These are phyloP conservation scores for Ophiosphaerella korrae DNA, from an alignment of 2,329 filamentous ascomycete species.

Conservation along the genomic window DNA sequence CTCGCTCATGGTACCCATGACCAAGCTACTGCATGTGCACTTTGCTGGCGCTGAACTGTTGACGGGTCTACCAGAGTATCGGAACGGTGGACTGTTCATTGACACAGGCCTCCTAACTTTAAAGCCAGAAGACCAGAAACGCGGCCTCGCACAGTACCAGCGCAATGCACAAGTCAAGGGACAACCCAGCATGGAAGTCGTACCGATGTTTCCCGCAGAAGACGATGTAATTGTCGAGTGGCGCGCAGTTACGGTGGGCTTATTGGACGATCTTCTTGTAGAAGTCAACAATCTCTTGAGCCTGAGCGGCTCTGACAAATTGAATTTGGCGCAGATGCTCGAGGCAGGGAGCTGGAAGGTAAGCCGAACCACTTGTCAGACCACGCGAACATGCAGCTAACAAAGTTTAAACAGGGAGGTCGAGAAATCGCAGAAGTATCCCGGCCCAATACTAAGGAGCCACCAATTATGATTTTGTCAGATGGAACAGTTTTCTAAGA, in stretches of 20 bases:
- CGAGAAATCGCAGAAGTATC: slow-evolving; percentile 95
- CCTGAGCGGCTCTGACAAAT: slow-evolving; percentile 69
- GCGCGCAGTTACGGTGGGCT: slow-evolving; percentile 75
- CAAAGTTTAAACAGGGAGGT: slow-evolving; percentile 67
- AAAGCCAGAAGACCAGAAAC: slow-evolving; percentile 70
- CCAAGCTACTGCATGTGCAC: slow-evolving; percentile 76
- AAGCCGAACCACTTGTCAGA: slow-evolving; percentile 38
- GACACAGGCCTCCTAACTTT: slow-evolving; percentile 81
- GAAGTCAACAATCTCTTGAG: slow-evolving; percentile 72
- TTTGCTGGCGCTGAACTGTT: slow-evolving; percentile 83
- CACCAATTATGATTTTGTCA: slow-evolving; percentile 93
- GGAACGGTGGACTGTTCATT: slow-evolving; percentile 87
- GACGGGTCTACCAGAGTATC: slow-evolving; percentile 88
- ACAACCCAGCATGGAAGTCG: slow-evolving; percentile 72
- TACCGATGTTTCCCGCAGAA: slow-evolving; percentile 72
- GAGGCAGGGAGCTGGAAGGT: slow-evolving; percentile 99
- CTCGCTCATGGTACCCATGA: slow-evolving; percentile 91
- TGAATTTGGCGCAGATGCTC: slow-evolving; percentile 85
- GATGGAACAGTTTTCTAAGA: slow-evolving; percentile 93
- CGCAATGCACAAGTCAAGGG: slow-evolving; percentile 75
- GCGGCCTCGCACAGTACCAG: slow-evolving; percentile 72
- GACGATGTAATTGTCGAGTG: slow-evolving; percentile 83
- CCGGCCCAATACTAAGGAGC: slow-evolving; percentile 92
- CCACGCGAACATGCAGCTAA: slow-evolving; percentile 11
- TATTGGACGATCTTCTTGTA: slow-evolving; percentile 71